Evolutionary conservation across 352 stramenopile species (phyloP).

Genomic region (Phytophthora pluvialis): DNA sequence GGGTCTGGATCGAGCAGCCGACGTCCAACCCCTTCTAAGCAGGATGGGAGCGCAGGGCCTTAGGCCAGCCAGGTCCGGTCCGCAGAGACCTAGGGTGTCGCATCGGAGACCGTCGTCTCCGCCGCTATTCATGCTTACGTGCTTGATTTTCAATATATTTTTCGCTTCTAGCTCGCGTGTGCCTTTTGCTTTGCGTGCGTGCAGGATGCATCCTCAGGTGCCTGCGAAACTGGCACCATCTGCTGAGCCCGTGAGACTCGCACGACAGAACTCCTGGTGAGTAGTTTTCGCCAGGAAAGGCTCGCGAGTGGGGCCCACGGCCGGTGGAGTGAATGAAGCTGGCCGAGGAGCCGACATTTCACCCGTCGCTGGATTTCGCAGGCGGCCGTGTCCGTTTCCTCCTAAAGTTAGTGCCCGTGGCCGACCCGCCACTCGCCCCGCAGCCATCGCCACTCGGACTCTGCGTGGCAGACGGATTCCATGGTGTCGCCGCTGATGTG

Average conservation of each 20-base stretch:
- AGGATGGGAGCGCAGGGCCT: conserved; percentile 13
- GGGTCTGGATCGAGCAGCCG: conserved; percentile 84
- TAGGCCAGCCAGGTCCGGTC: conserved; percentile 27
- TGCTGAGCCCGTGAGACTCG: conserved; percentile 8
- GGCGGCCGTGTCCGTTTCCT: neutral
- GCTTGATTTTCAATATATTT: conserved; percentile 55
- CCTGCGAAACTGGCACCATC: neutral
- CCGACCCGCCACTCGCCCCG: neutral
- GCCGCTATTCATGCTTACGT: conserved; percentile 34
- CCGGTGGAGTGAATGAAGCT: neutral
- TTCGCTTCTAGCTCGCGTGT: conserved; percentile 11
- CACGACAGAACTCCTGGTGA: neutral
- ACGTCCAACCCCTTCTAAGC: conserved; percentile 81
- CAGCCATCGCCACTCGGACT: neutral
- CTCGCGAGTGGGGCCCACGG: neutral
- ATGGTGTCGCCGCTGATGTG: conserved; percentile 15
- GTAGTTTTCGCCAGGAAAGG: neutral
- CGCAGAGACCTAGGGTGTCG: conserved; percentile 25
- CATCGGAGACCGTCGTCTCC: conserved; percentile 8
- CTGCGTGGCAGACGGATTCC: neutral
- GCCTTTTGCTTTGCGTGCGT: neutral
- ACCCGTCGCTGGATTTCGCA: neutral
- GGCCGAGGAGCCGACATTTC: neutral
- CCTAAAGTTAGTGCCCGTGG: neutral
- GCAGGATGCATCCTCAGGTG: conserved; percentile 2